A percentile compares a stretch with the other conserved stretches of the same genome.
These are phyloP conservation scores for Elaeis guineensis DNA, from an alignment of 176 grass and related monocot genomes.

Conservation along the genomic window DNA sequence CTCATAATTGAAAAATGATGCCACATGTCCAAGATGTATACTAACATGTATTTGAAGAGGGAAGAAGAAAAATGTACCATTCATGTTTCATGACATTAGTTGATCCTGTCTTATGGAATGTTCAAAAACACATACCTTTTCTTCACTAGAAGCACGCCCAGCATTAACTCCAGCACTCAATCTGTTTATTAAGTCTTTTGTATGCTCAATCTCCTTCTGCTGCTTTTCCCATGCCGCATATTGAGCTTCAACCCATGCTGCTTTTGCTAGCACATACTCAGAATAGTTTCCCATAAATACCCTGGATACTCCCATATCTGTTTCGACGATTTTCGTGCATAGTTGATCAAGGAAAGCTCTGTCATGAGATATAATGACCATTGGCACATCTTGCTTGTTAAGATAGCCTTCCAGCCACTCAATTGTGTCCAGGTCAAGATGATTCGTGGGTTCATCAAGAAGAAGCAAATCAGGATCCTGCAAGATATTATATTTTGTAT, in stretches of 20 bases:
- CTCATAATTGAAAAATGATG: no score
- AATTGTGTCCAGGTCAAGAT: slow-evolving; percentile 90
- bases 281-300: slow-evolving; percentile 93
- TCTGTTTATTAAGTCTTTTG: slow-evolving; percentile 88
- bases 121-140: slow-evolving; percentile 48
- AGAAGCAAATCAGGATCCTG: slow-evolving; percentile 93
- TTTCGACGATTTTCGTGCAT: slow-evolving; percentile 91
- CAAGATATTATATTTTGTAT: slow-evolving; percentile 8
- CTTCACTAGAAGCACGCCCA: slow-evolving; percentile 88
- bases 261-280: slow-evolving; percentile 68
- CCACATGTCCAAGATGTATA: no score
- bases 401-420: slow-evolving; percentile 96
- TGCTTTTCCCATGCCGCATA: slow-evolving; percentile 92
- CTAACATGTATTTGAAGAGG: no score
- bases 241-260: slow-evolving; percentile 60
- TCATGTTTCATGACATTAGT: no score
- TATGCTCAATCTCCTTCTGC: slow-evolving; percentile 91
- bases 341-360: slow-evolving; percentile 90
- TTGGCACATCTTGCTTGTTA: slow-evolving; percentile 71
- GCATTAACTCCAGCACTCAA: slow-evolving; percentile 86
- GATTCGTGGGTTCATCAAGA: slow-evolving; percentile 96
- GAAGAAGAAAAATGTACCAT: no score
- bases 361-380: slow-evolving; percentile 98
- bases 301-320: slow-evolving; percentile 86
- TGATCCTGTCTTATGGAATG: no score